Evolutionary conservation across 1,284 basidiomycete species (phyloP).

Genomic region (Inonotus obliquus): DNA sequence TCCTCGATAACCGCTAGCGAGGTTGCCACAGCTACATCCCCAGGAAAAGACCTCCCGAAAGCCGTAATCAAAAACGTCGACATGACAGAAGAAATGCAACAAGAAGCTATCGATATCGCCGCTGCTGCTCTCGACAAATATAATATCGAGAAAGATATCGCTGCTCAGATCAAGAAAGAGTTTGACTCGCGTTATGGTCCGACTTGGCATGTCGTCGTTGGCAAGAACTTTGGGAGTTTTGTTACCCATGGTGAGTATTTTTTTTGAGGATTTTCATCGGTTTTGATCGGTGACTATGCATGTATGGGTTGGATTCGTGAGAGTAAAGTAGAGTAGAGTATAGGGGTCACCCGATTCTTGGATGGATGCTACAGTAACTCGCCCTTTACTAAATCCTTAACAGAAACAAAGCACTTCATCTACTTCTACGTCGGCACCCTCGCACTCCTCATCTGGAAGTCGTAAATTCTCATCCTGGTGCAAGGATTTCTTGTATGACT

Average conservation of each 20-base stretch:
- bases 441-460: slow-evolving; percentile 94
- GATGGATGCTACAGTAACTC: neutral
- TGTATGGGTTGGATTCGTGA: neutral
- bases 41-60: slow-evolving; percentile 46
- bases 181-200: slow-evolving; percentile 89
- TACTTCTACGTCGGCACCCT: slow-evolving; percentile 92
- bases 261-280: neutral
- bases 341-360: neutral
- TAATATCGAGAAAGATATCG: slow-evolving; percentile 96
- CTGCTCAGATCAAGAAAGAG: slow-evolving; percentile 96
- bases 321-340: no score
- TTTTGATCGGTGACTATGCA: neutral
- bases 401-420: slow-evolving; percentile 96
- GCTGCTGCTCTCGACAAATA: slow-evolving; percentile 84
- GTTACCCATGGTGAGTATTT: slow-evolving; percentile 84
- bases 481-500: slow-evolving; percentile 3
- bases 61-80: slow-evolving; percentile 96
- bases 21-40: neutral
- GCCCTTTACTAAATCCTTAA: slow-evolving; percentile 17
- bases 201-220: slow-evolving; percentile 98
- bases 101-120: slow-evolving; percentile 86
- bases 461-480: slow-evolving; percentile 37
- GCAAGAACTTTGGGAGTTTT: slow-evolving; percentile 97
- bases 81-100: slow-evolving; percentile 96
- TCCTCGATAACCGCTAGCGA: slow-evolving; percentile 5